Base-by-base conservation (phyloP, 139 green algal genomes). In the Gonium pectorale region DNA sequence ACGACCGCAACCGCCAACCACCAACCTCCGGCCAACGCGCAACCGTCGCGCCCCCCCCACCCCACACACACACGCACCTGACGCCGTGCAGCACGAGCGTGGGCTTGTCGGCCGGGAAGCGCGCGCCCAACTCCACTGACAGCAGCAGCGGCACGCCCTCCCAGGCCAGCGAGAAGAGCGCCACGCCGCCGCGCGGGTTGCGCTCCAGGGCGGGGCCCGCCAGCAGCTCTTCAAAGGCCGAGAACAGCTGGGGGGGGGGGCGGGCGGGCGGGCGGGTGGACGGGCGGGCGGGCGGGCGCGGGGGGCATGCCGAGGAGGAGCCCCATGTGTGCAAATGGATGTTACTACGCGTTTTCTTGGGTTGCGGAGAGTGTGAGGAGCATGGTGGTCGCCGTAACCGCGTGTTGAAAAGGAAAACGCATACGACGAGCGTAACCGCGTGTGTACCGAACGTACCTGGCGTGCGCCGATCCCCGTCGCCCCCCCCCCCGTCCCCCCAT, bases 51-150 rank as follows among this genome's bases (percentile, higher is more conserved):
- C 46, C 46, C n/a, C 0, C 69, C 46, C 29, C 43, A 24, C 43
- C 5, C 27, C 72, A 7, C 19, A 5, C 8, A 27, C 15, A 63
- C 54, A 27, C 26, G 29, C 60, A 84, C 78, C 78, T 75, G 33
- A 26, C 63, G 63, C 63, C 44, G 33, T 84, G 78, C 63, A 84
- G 78, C 44, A 54, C 51, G 26, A 84, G 3, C 33, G 46, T 29
- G 6, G 78, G 78, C 35, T 74, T 75, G 26, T 84, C 78, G 22
- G 33, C 22, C 1, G 78, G 78, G 78, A 84, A 84, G 31, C 63
- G 24, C 1, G 24, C 3, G 31, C 78, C 78, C 78, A 84, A 43
- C 44, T 84, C 78, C 78, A 75, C 5, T 17, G 24, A 41, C 38
- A 84, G 4, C 63, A 84, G 78, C 78, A 84, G 44, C 37, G 46